Conservation (phyloP, 225 moss, liverwort and hornwort species). For the Asterella californica region DNA sequence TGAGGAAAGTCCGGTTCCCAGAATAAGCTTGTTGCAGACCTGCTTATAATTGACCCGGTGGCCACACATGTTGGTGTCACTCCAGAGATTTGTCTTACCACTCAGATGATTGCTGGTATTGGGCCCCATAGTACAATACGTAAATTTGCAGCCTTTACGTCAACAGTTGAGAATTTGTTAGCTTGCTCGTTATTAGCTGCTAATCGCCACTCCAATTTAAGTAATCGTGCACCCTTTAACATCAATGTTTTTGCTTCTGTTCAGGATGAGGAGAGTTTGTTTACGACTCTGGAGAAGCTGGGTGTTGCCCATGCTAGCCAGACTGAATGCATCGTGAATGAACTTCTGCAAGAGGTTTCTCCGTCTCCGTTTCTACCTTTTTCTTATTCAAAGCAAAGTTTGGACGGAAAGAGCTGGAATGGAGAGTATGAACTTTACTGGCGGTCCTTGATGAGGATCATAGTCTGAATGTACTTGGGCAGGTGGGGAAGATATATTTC, state of each 20-base stretch:
- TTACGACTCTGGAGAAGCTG: conserved; percentile 55
- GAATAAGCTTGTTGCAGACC: neutral
- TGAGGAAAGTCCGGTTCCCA: neutral
- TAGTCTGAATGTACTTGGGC: neutral
- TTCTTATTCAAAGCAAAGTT: neutral
- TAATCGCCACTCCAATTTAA: neutral
- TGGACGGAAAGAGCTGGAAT: too few relatives aligned
- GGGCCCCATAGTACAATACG: too few relatives aligned
- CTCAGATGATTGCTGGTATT: too few relatives aligned
- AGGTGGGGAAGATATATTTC: neutral
- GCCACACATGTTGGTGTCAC: too few relatives aligned
- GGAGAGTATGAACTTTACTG: too few relatives aligned
- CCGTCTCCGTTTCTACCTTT: neutral
- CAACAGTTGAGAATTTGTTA: neutral
- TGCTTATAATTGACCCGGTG: too few relatives aligned
- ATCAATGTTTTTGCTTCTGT: neutral
- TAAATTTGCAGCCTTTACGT: too few relatives aligned
- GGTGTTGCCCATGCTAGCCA: conserved; percentile 67
- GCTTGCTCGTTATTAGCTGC: neutral
- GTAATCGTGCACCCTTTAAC: neutral
- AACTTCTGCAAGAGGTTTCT: conserved; percentile 84
- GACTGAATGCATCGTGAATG: conserved; percentile 67
- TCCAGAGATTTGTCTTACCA: too few relatives aligned
- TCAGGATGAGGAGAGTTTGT: conserved; percentile 62
- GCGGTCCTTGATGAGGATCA: neutral